phyloP scores from a whole-genome alignment of 78 protist species.

The Pirum gemmata region DNA sequence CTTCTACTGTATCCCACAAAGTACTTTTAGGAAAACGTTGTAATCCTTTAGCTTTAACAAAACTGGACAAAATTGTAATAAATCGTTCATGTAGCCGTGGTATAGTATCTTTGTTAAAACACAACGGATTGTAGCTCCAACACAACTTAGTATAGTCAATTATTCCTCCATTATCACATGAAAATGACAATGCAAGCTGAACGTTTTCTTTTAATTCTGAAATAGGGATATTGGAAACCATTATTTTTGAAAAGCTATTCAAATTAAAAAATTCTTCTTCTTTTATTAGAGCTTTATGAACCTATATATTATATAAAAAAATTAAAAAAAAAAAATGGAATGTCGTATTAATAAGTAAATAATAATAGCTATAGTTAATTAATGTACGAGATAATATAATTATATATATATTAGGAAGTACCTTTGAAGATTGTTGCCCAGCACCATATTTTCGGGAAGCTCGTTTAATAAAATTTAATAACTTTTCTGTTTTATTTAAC shows the following conservation, averaged over 20 bases:
- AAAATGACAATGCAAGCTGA: too few relatives aligned
- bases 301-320: neutral
- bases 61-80: neutral
- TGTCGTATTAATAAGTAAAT: neutral
- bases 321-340: too few relatives aligned
- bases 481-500: neutral
- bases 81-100: neutral
- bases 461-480: slow-evolving; percentile 5
- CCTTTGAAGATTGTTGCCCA: neutral
- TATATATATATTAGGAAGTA: neutral
- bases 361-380: neutral
- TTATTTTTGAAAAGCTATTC: neutral
- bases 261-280: neutral
- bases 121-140: too few relatives aligned
- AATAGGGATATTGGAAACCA: too few relatives aligned
- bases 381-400: neutral
- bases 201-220: too few relatives aligned
- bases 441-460: neutral
- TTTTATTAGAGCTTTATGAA: neutral
- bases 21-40: slow-evolving; percentile 11
- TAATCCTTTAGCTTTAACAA: slow-evolving; percentile 14
- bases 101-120: too few relatives aligned
- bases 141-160: too few relatives aligned
- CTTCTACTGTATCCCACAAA: neutral
- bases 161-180: too few relatives aligned